Evolutionary conservation across 1,284 basidiomycete genomes (phyloP), one percentile per base, ranked within the genome.

Genomic region (Malassezia slooffiae): DNA sequence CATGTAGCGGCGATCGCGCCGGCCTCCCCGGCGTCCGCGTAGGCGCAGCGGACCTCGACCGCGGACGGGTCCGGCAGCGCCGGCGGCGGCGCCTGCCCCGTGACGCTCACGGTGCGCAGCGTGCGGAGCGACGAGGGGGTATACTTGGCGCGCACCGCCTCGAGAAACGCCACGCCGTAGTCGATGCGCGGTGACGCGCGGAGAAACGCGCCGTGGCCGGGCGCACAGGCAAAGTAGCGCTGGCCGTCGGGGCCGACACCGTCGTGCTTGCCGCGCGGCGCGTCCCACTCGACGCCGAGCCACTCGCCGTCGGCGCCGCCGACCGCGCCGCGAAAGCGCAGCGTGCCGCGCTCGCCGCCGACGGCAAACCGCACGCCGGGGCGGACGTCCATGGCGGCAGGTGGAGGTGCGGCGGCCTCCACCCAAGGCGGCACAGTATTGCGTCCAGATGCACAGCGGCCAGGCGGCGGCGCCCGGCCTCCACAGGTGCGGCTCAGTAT

Each of bases 241-340:
- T 74, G 77, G 26, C 80, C 83, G 54, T 85, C 80, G 67, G 83
- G 85, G 27, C 38, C 41, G 43, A 74, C 69, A 10, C 91, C 91
- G 56, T 82, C 79, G 67, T 96, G 89, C 70, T 84, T 91, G 20
- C 90, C 90, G 40, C 85, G 76, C 1, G 81, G 75, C 61, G 88
- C 80, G 62, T 97, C 91, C 85, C 90, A 97, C 72, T 96, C 90
- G 38, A 96, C 77, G 11, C 91, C 91, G 4, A 90, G 76, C 90
- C 91, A 97, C 12, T 71, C 57, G 9, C 83, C 85, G 7, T 71
- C 64, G 0, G 83, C 79, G 15, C 77, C 76, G 12, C 78, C 72
- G 12, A 91, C 79, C 1, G 70, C 55, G 3, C 87, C 87, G 5
- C 76, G 69, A 62, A 79, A 90, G 70, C 73, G 78, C 48, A 91